These are phyloP conservation scores for Septoria petroselini DNA, from an alignment of 2,329 filamentous ascomycete species.

Conservation along the genomic window DNA sequence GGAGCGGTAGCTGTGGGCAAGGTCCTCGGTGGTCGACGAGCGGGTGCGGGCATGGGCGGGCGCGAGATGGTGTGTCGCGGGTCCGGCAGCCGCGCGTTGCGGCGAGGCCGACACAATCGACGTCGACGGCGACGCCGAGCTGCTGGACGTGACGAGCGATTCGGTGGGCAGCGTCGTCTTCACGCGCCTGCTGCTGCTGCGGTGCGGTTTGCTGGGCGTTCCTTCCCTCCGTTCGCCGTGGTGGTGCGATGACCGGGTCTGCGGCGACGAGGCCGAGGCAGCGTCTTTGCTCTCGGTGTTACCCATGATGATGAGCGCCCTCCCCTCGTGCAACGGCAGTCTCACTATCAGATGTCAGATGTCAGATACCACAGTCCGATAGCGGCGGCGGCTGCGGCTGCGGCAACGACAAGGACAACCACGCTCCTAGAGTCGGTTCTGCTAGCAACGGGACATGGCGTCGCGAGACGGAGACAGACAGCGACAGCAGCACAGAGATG, in stretches of 20 bases:
- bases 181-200: not conserved
- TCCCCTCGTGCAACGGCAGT: too few species aligned
- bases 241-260: too few species aligned
- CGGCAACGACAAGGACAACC: too few species aligned
- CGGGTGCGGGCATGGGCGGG: constrained; percentile 32
- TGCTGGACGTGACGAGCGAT: constrained; percentile 2
- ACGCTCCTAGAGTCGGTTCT: not conserved
- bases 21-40: constrained; percentile 17
- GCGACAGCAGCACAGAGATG: too few species aligned
- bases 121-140: constrained; percentile 3
- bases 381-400: too few species aligned
- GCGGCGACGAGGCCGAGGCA: too few species aligned
- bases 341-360: too few species aligned
- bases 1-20: constrained; percentile 21
- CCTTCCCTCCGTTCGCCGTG: not conserved
- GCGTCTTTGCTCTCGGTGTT: not conserved
- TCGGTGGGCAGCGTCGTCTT: constrained; percentile 3
- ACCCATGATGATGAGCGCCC: too few species aligned
- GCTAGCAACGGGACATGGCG: not conserved
- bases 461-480: not conserved
- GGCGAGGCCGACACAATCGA: too few species aligned
- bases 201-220: not conserved
- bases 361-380: too few species aligned
- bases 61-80: too few species aligned
- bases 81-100: too few species aligned